Evolutionary conservation across 2,329 filamentous ascomycete genomes (phyloP).

Genomic region (Bertia moriformis): DNA sequence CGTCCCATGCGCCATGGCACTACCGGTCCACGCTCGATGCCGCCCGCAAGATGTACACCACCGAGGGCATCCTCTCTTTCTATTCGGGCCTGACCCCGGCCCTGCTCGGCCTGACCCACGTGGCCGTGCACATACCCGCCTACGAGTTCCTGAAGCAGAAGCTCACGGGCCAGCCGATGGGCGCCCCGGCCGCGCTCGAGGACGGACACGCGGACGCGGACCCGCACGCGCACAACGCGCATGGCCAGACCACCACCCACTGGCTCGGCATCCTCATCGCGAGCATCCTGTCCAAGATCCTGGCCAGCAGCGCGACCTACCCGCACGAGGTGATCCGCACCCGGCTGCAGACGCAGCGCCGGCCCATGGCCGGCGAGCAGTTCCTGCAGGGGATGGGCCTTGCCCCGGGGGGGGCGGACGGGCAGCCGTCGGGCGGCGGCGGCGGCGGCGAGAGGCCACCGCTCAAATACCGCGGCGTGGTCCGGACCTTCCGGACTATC

Average conservation of each 20-base stretch:
- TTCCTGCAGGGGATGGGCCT: conserved; percentile 29
- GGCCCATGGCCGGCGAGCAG: conserved; percentile 42
- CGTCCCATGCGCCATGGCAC: conserved; percentile 64
- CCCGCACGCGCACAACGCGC: neutral
- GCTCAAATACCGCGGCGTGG: conserved; percentile 61
- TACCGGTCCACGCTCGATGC: conserved; percentile 83
- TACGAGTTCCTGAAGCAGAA: conserved; percentile 86
- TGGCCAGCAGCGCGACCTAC: conserved; percentile 89
- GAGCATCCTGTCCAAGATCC: conserved; percentile 84
- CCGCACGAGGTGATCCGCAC: conserved; percentile 94
- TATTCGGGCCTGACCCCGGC: conserved; percentile 91
- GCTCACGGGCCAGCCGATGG: conserved; percentile 84
- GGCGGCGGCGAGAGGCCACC: conserved; percentile 9
- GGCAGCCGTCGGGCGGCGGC: conserved; percentile 21
- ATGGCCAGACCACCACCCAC: conserved; percentile 24
- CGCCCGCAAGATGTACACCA: conserved; percentile 85
- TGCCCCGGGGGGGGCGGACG: conserved; percentile 14
- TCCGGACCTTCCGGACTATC: conserved; percentile 73
- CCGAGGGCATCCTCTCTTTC: conserved; percentile 77
- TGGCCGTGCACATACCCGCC: conserved; percentile 90
- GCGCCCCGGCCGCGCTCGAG: conserved; percentile 35
- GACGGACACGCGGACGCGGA: conserved; percentile 29
- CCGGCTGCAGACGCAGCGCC: conserved; percentile 80
- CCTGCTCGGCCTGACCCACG: conserved; percentile 79
- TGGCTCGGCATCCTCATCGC: conserved; percentile 75